Base-by-base conservation (phyloP, 1,139 yeast species). In the Pneumocystis oryctolagi region DNA sequence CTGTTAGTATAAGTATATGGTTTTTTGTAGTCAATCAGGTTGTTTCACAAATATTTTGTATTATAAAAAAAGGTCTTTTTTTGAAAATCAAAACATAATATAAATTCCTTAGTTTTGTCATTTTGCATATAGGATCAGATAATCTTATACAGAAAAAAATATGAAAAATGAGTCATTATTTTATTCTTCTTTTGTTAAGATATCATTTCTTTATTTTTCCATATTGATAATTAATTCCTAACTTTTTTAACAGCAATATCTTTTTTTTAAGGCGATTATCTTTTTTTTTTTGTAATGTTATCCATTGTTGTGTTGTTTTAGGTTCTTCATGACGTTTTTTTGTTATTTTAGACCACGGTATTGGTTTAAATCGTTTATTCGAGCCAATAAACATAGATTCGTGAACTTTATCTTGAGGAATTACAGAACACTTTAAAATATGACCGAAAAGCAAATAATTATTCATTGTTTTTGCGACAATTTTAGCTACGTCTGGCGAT, bases 381-480 rank as follows among this genome's bases (percentile, higher is more conserved):
- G 85, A 77, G 60, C 85, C 85, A 64, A 77, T 78, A 73, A 81
- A 82, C 67, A 82, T 72, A 62, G 80, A 79, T 61, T 73, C 73
- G 63, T 76, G 78, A 40, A 77, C 75, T 70, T 73, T 80, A 47
- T 75, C 80, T 65, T 71, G 74, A 67, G 74, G 79, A 75, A 80
- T 79, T 67, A 78, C 77, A 71, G 78, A 80, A 70, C 82, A 94
- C 78, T 82, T 85, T 72, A 82, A 80, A 68, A 90, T 81, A 73
- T 90, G 97, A 14, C 95, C 95, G 76, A 87, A 85, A 64, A 92
- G 75, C 68, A 92, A 80, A 72, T 92, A 92, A 75, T 92, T 92
- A 76, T 92, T 85, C 98, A 92, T 92, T 62, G 97, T 84, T 69
- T 92, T 97, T 66, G 87, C 87, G 1, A 96, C 98, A 66, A 89